Percentiles rank a stretch among this genome's conserved stretches.
Evolutionary conservation across 2,329 filamentous ascomycete genomes (phyloP).

Genomic region (Thelonectria rubi): DNA sequence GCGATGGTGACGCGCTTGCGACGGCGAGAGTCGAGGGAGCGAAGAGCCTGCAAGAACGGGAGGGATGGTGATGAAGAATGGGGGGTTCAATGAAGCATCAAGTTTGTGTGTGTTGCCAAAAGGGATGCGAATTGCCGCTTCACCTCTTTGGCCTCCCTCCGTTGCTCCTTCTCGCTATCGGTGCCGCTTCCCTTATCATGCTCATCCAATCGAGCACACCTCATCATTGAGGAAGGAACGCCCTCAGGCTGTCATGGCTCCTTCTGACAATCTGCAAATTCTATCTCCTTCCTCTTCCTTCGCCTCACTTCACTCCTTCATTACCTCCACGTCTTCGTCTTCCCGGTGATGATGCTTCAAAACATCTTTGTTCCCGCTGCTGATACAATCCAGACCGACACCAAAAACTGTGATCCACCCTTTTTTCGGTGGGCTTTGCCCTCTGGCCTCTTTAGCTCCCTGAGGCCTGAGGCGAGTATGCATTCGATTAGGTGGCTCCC

Average conservation of each 20-base stretch:
- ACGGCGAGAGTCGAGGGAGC: slow-evolving; percentile 6
- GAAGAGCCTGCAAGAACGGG: neutral
- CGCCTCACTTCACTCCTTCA: slow-evolving; percentile 12
- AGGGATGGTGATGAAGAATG: slow-evolving; percentile 7
- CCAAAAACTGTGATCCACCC: slow-evolving; percentile 22
- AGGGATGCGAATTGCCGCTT: slow-evolving; percentile 9
- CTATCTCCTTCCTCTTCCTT: slow-evolving; percentile 10
- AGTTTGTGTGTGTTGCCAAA: slow-evolving; percentile 5
- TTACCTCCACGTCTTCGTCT: neutral
- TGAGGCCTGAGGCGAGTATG: neutral
- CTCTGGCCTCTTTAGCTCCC: slow-evolving; percentile 16
- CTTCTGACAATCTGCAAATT: neutral
- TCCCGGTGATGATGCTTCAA: neutral
- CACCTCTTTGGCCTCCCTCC: slow-evolving; percentile 2
- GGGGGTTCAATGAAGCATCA: slow-evolving; percentile 2
- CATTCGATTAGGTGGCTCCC: slow-evolving; percentile 11
- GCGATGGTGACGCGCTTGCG: neutral
- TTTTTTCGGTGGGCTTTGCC: slow-evolving; percentile 25
- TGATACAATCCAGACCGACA: slow-evolving; percentile 36
- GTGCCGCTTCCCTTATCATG: neutral
- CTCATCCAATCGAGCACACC: neutral
- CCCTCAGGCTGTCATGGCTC: neutral
- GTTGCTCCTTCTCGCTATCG: slow-evolving; percentile 14
- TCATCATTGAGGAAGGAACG: neutral
- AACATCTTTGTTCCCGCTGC: neutral